These are phyloP conservation scores for Harringtonia lauricola DNA, from an alignment of 2,329 filamentous ascomycete genomes.

Conservation along the genomic window DNA sequence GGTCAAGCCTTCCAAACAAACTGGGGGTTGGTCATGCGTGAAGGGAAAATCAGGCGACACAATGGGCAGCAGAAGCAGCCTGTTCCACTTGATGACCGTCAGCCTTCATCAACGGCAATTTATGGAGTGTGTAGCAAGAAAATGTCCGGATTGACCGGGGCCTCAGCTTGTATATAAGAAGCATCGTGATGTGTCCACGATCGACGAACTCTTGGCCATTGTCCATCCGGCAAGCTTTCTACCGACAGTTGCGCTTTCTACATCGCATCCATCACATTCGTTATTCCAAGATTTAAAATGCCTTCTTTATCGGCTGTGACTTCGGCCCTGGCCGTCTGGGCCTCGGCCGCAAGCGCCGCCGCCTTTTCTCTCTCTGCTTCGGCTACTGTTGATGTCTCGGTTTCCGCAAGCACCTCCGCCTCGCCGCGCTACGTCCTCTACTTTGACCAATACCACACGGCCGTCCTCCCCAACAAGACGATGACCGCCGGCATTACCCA, in stretches of 20 bases:
- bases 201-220: background rate
- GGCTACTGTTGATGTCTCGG: background rate
- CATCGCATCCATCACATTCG: too few species aligned
- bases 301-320: background rate
- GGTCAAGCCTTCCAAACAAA: too few species aligned
- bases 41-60: too few species aligned
- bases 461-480: slow-evolving; percentile 6
- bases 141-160: too few species aligned
- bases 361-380: background rate
- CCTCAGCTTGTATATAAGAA: too few species aligned
- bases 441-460: slow-evolving; percentile 9
- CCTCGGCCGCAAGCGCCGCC: background rate
- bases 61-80: too few species aligned
- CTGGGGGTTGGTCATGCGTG: too few species aligned
- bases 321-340: background rate
- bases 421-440: slow-evolving; percentile 6
- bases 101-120: too few species aligned
- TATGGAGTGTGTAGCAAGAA: too few species aligned
- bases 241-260: background rate
- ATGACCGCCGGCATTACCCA: slow-evolving; percentile 30
- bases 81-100: too few species aligned
- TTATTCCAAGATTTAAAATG: background rate
- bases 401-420: background rate
- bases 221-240: background rate
- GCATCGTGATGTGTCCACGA: too few species aligned